These are phyloP conservation scores for Gonium pectorale DNA, from an alignment of 139 green algal genomes.

Conservation along the genomic window DNA sequence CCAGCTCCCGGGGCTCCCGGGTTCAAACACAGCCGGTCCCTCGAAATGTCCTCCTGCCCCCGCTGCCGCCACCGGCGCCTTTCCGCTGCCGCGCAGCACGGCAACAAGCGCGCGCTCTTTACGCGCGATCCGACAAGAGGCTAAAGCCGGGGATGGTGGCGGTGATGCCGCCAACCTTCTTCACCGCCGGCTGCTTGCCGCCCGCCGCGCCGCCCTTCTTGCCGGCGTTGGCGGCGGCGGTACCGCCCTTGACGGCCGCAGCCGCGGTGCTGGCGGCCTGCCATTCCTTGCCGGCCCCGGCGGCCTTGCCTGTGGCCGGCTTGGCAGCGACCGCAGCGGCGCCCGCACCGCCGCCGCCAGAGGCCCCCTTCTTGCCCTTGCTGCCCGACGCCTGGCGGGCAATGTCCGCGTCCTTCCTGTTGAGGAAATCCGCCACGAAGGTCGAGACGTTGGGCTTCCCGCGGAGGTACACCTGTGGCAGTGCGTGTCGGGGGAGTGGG, in stretches of 20 bases:
- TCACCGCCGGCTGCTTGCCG: neutral
- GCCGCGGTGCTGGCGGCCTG: neutral
- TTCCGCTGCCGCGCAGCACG: too few relatives aligned
- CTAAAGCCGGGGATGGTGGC: conserved; percentile 30
- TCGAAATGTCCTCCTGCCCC: too few relatives aligned
- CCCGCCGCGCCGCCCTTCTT: conserved; percentile 13
- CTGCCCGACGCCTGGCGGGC: conserved; percentile 37
- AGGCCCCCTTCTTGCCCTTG: conserved; percentile 58
- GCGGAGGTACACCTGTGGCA: conserved; percentile 64
- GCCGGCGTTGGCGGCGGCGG: neutral
- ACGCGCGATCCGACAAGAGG: conserved; percentile 39
- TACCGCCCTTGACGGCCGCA: neutral
- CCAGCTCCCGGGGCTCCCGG: too few relatives aligned
- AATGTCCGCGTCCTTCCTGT: conserved; percentile 70
- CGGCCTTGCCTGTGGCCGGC: neutral
- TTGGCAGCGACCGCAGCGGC: neutral
- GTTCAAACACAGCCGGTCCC: too few relatives aligned
- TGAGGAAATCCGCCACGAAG: conserved; percentile 90
- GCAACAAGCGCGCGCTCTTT: too few relatives aligned
- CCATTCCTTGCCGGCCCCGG: conserved; percentile 6
- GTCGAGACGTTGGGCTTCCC: conserved; percentile 67
- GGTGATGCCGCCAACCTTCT: conserved; percentile 44
- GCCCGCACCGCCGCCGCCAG: neutral
- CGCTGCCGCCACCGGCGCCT: too few relatives aligned
- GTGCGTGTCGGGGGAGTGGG: neutral